These are phyloP conservation scores for Dipteronia sinensis DNA, from an alignment of 345 rosid genomes.

Conservation along the genomic window DNA sequence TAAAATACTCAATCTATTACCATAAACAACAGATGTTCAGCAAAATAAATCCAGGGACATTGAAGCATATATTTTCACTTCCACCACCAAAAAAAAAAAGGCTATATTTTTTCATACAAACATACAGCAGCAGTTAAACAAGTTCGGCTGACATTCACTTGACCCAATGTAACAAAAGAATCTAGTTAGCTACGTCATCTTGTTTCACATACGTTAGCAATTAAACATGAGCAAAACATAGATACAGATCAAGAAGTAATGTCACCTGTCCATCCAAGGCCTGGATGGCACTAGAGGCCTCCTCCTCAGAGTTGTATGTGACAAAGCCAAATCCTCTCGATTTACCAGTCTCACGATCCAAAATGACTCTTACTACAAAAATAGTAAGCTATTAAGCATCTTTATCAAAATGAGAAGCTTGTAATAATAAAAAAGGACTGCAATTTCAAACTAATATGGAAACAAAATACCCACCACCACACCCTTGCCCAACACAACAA, in stretches of 20 bases:
- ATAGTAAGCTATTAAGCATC: constrained; percentile 14
- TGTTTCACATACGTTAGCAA: not conserved
- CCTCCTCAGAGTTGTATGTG: constrained; percentile 65
- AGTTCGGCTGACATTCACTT: not conserved
- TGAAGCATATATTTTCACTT: not conserved
- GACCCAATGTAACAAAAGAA: not conserved
- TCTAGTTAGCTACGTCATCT: not conserved
- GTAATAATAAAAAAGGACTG: not conserved
- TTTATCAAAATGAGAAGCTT: not conserved
- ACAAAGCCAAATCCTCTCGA: constrained; percentile 95
- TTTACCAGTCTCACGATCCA: constrained; percentile 87
- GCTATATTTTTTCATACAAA: not conserved
- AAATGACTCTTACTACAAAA: constrained; percentile 73
- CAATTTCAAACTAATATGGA: not conserved
- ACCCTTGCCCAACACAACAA: not conserved
- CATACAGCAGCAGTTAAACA: not conserved
- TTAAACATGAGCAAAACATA: not conserved
- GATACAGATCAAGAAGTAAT: not conserved
- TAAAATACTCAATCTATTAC: not conserved
- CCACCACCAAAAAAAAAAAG: not conserved
- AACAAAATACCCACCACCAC: not conserved
- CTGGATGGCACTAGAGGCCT: constrained; percentile 88
- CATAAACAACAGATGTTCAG: too few relatives aligned
- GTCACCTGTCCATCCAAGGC: constrained; percentile 95
- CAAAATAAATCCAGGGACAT: not conserved